Percentiles rank a stretch among this genome's conserved stretches.
Evolutionary conservation across 176 grass and related monocot species (phyloP).

Genomic region (Eremochloa ophiuroides): DNA sequence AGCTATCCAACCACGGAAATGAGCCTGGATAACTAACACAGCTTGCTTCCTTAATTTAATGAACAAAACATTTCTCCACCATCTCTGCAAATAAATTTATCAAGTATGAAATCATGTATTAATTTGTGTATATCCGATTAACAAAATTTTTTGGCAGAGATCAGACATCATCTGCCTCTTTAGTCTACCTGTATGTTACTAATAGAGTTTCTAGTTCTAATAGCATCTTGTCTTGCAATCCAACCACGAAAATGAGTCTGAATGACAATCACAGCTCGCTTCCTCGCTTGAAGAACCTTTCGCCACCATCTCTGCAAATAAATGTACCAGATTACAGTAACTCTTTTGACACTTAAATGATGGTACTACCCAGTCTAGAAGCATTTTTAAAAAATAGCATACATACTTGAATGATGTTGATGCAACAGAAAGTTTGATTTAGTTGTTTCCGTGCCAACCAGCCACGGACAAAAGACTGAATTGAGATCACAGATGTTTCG

Average conservation of each 20-base stretch:
- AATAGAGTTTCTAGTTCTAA: conserved; percentile 31
- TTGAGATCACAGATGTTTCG: conserved; percentile 32
- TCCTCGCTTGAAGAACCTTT: conserved; percentile 42
- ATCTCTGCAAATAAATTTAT: conserved; percentile 48
- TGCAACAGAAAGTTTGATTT: conserved; percentile 8
- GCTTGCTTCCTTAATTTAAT: conserved; percentile 38
- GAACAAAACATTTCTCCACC: conserved; percentile 63
- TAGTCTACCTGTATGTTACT: conserved; percentile 41
- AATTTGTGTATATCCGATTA: neutral
- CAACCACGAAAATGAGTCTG: conserved; percentile 50
- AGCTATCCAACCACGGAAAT: conserved; percentile 49
- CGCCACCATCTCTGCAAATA: conserved; percentile 72
- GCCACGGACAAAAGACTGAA: conserved; percentile 53
- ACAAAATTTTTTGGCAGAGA: neutral
- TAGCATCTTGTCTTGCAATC: conserved; percentile 27
- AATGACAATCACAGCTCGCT: conserved; percentile 37
- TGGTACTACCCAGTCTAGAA: conserved; percentile 9
- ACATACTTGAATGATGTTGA: conserved; percentile 58
- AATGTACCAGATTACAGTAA: neutral
- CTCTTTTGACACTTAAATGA: neutral
- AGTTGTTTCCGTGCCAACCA: conserved; percentile 37
- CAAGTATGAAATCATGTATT: neutral
- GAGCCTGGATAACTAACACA: conserved; percentile 41
- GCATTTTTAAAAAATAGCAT: neutral
- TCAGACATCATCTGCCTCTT: neutral